A percentile compares a stretch with the other conserved stretches of the same genome.
Conservation (phyloP, 805 yeast genomes). For the Candida insectorum region DNA sequence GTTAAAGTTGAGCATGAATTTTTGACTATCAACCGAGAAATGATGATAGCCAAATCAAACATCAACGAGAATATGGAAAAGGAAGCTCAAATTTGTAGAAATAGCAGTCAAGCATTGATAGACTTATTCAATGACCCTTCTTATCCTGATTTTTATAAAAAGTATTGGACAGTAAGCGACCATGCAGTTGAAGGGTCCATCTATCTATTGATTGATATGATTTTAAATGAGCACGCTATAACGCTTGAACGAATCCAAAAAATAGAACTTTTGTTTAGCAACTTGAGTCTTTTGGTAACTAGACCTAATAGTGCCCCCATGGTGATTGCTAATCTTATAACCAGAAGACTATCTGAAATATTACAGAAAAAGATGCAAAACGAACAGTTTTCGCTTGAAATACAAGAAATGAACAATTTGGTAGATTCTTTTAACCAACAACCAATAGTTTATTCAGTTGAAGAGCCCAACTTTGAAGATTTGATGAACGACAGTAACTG, state of each 20-base stretch:
- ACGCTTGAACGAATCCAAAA: too few relatives aligned
- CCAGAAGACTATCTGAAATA: too few relatives aligned
- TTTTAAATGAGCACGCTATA: constrained; percentile 5
- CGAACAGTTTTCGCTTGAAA: constrained; percentile 5
- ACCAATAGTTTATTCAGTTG: constrained; percentile 7
- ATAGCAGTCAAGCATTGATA: constrained; percentile 1
- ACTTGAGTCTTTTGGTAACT: too few relatives aligned
- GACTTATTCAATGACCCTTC: constrained; percentile 4
- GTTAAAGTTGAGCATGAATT: constrained; percentile 6
- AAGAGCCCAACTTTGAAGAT: too few relatives aligned
- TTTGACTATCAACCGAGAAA: not conserved
- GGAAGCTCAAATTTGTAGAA: constrained; percentile 1
- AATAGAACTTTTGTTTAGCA: too few relatives aligned
- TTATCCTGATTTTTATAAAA: constrained; percentile 7
- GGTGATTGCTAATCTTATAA: too few relatives aligned
- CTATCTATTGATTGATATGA: constrained; percentile 7
- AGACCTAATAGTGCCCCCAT: too few relatives aligned
- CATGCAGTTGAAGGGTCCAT: constrained; percentile 9
- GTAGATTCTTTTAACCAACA: constrained; percentile 2
- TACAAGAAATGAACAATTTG: constrained; percentile 4
- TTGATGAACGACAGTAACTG: too few relatives aligned
- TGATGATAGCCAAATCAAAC: constrained; percentile 1
- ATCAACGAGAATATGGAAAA: not conserved
- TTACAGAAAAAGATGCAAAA: constrained; percentile 4
- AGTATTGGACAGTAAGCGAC: constrained; percentile 8